Percentiles rank a stretch among this genome's conserved stretches.
Evolutionary conservation across 2,329 filamentous ascomycete species (phyloP).

Genomic region (Colletotrichum zoysiae): DNA sequence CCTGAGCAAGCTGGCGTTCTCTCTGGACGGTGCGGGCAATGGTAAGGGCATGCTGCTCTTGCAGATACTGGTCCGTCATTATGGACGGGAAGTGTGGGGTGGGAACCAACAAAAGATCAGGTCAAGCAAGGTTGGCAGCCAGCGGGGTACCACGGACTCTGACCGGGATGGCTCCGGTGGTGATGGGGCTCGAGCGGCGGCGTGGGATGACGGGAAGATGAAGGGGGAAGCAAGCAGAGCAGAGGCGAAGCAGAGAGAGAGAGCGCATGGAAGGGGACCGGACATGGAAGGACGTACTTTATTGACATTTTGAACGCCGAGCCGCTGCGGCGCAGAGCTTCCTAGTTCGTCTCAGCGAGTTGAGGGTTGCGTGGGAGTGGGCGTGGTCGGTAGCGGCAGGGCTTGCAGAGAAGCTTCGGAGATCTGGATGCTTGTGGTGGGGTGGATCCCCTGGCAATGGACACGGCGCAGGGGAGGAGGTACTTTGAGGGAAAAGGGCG

Average conservation of each 20-base stretch:
- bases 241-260: constrained; percentile 6
- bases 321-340: constrained; percentile 42
- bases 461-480: constrained; percentile 40
- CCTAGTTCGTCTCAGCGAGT: constrained; percentile 43
- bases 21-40: constrained; percentile 55
- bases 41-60: constrained; percentile 59
- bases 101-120: constrained; percentile 31
- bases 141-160: constrained; percentile 39
- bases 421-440: constrained; percentile 44
- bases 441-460: constrained; percentile 40
- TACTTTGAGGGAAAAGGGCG: constrained; percentile 38
- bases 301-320: constrained; percentile 60
- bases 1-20: constrained; percentile 45
- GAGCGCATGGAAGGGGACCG: constrained; percentile 24
- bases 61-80: constrained; percentile 59
- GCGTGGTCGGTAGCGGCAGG: constrained; percentile 43
- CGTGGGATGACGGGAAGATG: constrained; percentile 27
- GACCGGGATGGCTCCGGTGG: constrained; percentile 39
- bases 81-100: constrained; percentile 40
- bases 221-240: constrained; percentile 18
- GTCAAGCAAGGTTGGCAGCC: constrained; percentile 26
- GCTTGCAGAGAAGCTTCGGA: constrained; percentile 43
- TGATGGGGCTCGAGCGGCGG: constrained; percentile 34
- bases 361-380: constrained; percentile 42
- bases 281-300: constrained; percentile 60